A percentile compares a stretch with the other conserved stretches of the same genome.
These are phyloP conservation scores for Elongisporangium senticosum DNA, from an alignment of 352 stramenopile species.

Conservation along the genomic window DNA sequence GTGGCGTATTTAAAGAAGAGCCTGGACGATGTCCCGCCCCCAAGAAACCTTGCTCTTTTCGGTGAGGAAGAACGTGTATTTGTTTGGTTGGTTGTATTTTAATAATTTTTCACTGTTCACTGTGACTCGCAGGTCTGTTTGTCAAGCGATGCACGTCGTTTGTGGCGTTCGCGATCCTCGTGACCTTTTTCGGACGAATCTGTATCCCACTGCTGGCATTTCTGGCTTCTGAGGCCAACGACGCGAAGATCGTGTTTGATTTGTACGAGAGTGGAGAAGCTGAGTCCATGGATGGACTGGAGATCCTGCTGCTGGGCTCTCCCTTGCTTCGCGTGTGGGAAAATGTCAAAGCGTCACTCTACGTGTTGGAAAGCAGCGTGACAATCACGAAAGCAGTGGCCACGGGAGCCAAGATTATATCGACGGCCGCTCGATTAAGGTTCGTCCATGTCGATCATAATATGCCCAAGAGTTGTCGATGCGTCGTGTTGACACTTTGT, in stretches of 20 bases:
- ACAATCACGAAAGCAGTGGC: constrained; percentile 50
- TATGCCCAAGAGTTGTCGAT: not conserved
- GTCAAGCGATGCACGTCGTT: constrained; percentile 63
- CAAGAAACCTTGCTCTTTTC: constrained; percentile 27
- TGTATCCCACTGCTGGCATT: constrained; percentile 58
- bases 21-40: constrained; percentile 42
- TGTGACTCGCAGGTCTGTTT: constrained; percentile 28
- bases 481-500: not conserved
- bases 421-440: constrained; percentile 41
- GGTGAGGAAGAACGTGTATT: constrained; percentile 4
- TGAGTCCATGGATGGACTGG: constrained; percentile 48
- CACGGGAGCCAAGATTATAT: constrained; percentile 55
- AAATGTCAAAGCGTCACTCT: constrained; percentile 65
- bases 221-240: constrained; percentile 30
- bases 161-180: constrained; percentile 33
- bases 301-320: constrained; percentile 67
- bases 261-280: constrained; percentile 35
- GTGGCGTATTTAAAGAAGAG: constrained; percentile 64
- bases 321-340: constrained; percentile 63
- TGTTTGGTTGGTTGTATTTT: constrained; percentile 7
- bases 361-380: constrained; percentile 64
- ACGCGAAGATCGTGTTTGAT: constrained; percentile 24
- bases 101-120: constrained; percentile 3
- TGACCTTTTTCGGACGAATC: constrained; percentile 49
- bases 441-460: constrained; percentile 8